Evolutionary conservation across 2,329 filamentous ascomycete genomes (phyloP), one percentile per base, ranked within the genome.

Genomic region (Pseudopithomyces maydicus): DNA sequence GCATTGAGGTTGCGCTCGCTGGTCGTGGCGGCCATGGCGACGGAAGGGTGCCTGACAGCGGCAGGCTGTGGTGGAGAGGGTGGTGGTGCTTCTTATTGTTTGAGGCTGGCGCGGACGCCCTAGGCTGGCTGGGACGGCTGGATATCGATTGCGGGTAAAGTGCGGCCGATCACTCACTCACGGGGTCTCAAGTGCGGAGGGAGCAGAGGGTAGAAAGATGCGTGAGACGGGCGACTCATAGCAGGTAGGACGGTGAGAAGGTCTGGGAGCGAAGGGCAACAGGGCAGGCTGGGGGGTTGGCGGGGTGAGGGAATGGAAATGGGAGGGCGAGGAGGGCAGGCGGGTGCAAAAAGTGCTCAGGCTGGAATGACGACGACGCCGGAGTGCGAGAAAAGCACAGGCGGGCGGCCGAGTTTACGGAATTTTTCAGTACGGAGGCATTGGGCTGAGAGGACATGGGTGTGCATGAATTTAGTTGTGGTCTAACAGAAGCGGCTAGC

Each of bases 111-210:
- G 41, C 36, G 32, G 22, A 46, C 49, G 41, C 42, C 36, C 49
- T 36, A 43, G 36, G 56, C 42, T 46, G 46, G 43, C 42, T 46
- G 46, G 43, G 45, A 42, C 50, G 49, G 56, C 59, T 14, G 6
- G 48, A 58, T 62, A 65, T 58, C 61, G 62, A 63, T 57, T 60
- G 54, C 47, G 57, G 58, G 51, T 57, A 65, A 61, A 64, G 54
- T 48, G 58, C 26, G 59, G 43, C 39, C 47, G 56, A 61, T 61
- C 53, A 52, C 45, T 61, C 54, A 52, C 43, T 49, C 35, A 44
- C 51, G 50, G 39, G 42, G 48, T 20, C 48, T 22, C 58, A 55
- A 48, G 52, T 46, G 57, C 44, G 46, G 49, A 54, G 42, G 43
- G 20, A 50, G 32, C 19, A 51, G 39, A 41, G 22, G 43, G 23